Evolutionary conservation across 345 rosid species (phyloP), one percentile per base, ranked within the genome.

Genomic region (Dipteronia dyeriana): DNA sequence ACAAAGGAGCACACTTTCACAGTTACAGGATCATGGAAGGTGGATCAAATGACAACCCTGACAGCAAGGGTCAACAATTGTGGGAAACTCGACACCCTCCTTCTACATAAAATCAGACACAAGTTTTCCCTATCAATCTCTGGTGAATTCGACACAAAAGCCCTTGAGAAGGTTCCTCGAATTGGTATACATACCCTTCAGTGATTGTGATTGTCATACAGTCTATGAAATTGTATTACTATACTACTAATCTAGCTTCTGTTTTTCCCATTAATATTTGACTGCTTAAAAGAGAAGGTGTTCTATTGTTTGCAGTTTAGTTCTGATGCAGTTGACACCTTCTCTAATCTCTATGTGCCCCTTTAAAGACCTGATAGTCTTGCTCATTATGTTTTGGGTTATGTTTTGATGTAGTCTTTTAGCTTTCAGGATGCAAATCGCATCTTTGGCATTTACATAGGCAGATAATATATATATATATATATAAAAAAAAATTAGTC

Each of bases 21-120:
- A 11, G 75, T 78, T 62, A 69, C 81, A 53, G 79, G 60, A 54
- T 74, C 75, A 74, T 69, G 53, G 54, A 54, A 9, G n/a, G 19
- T 64, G 39, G 84, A 81, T 56, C 61, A 54, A 62, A 71, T 25
- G 38, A 75, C 71, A 31, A 78, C 34, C 17, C 71, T 74, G 34
- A 76, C 77, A 31, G 75, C 63, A 38, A 76, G 45, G 51, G 29
- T 77, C 53, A 81, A 73, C 77, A 53, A 73, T 22, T 16, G 5
- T 10, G 80, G 83, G 2, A 81, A 68, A 60, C 74, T 81, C 13
- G 41, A 61, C 4, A 66, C 78, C 2, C 71, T 81, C 7, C 11
- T 73, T 23, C 1, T 9, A 31, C 74, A 68, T 60, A 73, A 68
- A 68, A 19, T 67, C 38, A 49, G 10, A 4, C 71, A 43, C 10